Evolutionary conservation across 768 basidiomycete species (phyloP).

Genomic region (Jaapia argillacea): DNA sequence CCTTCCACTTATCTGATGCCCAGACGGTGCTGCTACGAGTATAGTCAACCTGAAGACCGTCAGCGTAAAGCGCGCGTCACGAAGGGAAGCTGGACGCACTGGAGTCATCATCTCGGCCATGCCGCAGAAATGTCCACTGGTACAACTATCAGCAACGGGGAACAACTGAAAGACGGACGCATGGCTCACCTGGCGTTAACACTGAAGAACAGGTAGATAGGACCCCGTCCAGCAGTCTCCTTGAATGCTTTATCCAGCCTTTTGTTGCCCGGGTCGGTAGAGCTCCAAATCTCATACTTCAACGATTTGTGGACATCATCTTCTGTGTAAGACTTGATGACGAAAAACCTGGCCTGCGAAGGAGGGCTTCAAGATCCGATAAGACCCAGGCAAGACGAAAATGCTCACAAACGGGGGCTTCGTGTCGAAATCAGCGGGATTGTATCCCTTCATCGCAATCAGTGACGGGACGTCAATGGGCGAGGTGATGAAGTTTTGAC

Average conservation of each 20-base stretch:
- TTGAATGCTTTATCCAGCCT: conserved; percentile 96
- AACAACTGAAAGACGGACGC: no score
- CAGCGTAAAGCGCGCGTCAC: background rate
- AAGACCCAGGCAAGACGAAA: conserved; percentile 1
- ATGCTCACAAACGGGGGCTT: conserved; percentile 64
- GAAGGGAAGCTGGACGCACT: conserved; percentile 26
- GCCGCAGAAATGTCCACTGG: conserved; percentile 93
- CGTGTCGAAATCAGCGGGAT: conserved; percentile 76
- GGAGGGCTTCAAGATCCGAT: conserved; percentile 2
- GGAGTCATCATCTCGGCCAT: conserved; percentile 98
- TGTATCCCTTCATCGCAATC: conserved; percentile 84
- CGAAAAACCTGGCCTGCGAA: conserved; percentile 79
- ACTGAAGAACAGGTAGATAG: conserved; percentile 97
- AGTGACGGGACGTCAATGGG: conserved; percentile 84
- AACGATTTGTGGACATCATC: conserved; percentile 98
- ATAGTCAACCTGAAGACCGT: conserved; percentile 92
- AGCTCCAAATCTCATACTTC: conserved; percentile 97
- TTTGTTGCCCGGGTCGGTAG: conserved; percentile 95
- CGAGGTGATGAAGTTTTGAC: conserved; percentile 36
- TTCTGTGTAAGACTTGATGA: conserved; percentile 98
- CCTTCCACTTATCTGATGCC: conserved; percentile 99
- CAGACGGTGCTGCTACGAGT: conserved; percentile 92
- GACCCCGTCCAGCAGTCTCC: conserved; percentile 83
- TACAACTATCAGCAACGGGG: background rate
- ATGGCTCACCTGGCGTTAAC: conserved; percentile 73